A percentile compares a stretch with the other conserved stretches of the same genome.
phyloP scores from a whole-genome alignment of 1,284 basidiomycete species.

The Malassezia obtusa region DNA sequence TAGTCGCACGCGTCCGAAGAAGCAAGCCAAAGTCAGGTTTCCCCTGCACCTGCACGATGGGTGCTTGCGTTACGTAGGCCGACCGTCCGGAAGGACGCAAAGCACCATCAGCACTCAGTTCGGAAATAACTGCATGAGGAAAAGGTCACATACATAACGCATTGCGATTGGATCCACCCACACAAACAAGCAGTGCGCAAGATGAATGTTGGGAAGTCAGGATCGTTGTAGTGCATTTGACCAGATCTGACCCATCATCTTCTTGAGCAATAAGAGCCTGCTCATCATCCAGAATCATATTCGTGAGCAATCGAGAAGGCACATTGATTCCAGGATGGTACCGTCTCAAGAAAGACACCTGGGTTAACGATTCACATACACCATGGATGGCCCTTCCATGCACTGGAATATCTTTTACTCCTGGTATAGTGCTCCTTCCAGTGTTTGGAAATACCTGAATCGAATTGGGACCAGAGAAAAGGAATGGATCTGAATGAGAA shows the following conservation, averaged over 20 bases:
- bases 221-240: not conserved
- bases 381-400: conserved; percentile 9
- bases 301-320: conserved; percentile 8
- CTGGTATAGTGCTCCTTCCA: not conserved
- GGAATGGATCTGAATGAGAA: not conserved
- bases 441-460: conserved; percentile 3
- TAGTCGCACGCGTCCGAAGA: not conserved
- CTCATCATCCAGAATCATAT: conserved; percentile 8
- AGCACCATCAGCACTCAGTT: not conserved
- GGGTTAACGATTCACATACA: not conserved
- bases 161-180: conserved; percentile 1
- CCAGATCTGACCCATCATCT: not conserved
- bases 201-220: not conserved
- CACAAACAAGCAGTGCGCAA: conserved; percentile 2
- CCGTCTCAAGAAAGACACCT: conserved; percentile 3
- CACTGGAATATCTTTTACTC: not conserved
- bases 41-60: conserved; percentile 10
- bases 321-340: conserved; percentile 15
- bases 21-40: not conserved
- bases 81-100: not conserved
- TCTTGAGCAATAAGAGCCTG: not conserved
- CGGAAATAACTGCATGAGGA: not conserved
- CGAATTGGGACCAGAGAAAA: not conserved
- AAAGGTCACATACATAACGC: conserved; percentile 5
- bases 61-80: not conserved